Evolutionary conservation across 495 filamentous ascomycete species (phyloP).

Genomic region (Stereocaulon alpinum): DNA sequence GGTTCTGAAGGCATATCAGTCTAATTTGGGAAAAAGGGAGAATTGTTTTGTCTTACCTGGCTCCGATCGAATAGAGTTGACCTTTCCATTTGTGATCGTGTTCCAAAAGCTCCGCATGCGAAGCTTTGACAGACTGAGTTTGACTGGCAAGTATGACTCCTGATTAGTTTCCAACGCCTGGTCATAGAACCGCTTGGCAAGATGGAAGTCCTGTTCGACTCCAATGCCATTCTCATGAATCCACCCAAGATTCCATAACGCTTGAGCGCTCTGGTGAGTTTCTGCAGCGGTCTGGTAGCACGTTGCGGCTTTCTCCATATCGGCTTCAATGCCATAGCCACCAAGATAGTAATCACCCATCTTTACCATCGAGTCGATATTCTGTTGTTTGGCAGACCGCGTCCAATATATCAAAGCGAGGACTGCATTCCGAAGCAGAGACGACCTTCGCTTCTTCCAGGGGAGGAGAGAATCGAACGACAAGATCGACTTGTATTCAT

Average conservation of each 20-base stretch:
- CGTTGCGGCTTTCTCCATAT: slow-evolving; percentile 79
- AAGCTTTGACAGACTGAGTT: slow-evolving; percentile 77
- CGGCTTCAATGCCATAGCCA: slow-evolving; percentile 62
- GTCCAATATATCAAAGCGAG: slow-evolving; percentile 95
- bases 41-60: slow-evolving; percentile 47
- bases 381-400: slow-evolving; percentile 83
- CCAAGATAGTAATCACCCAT: slow-evolving; percentile 95
- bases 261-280: slow-evolving; percentile 82
- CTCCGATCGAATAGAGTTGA: slow-evolving; percentile 85
- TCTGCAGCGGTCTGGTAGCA: slow-evolving; percentile 92
- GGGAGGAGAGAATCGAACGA: slow-evolving; percentile 38
- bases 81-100: slow-evolving; percentile 71
- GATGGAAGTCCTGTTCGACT: slow-evolving; percentile 89
- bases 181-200: slow-evolving; percentile 95
- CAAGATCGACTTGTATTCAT: slow-evolving; percentile 62
- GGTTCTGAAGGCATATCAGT: slow-evolving; percentile 34
- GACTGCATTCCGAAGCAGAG: slow-evolving; percentile 55
- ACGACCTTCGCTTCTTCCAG: slow-evolving; percentile 35
- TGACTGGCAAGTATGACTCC: slow-evolving; percentile 92
- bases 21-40: neutral
- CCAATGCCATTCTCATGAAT: slow-evolving; percentile 98
- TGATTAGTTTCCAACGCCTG: slow-evolving; percentile 79
- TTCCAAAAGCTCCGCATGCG: slow-evolving; percentile 86
- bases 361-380: slow-evolving; percentile 89
- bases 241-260: slow-evolving; percentile 95